Evolutionary conservation across 352 stramenopile species (phyloP), one percentile per base, ranked within the genome.

Genomic region (Pythium sp.): DNA sequence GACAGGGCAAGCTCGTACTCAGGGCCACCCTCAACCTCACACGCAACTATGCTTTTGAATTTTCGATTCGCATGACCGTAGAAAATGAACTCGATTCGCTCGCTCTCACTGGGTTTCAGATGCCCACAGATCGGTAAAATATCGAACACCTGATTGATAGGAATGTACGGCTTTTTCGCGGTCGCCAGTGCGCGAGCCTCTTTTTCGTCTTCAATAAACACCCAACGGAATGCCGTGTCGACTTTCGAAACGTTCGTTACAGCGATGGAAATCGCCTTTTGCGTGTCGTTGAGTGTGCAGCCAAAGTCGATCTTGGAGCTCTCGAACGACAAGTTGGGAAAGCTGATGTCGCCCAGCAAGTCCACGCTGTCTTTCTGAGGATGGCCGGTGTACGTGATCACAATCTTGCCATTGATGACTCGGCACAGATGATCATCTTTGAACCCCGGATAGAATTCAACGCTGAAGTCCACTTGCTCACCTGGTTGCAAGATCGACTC

Each of bases 261-360:
- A 11, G 78, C 78, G 38, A 98, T 71, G 18, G 67, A 74, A 62
- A 97, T 81, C 24, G 91, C 88, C 64, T 97, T 97, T 61, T 96
- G 93, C 14, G 96, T 99, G 73, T 98, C 96, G 71, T 99, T 99
- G 34, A 99, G 79, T 22, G 97, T 87, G 72, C 91, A 98, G 28
- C 96, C 96, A 70, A 99, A 99, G 64, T 98, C 94, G 43, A 99
- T 87, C 41, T 86, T 87, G 14, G 77, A 83, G 32, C 68, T 92
- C 68, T 98, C 93, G 60, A 99, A 98, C 53, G 90, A 71, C 5
- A 99, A 76, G 62, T 99, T 99, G 1, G 96, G 96, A 58, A 98
- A 99, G 60, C 92, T 94, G 51, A 99, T 98, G 51, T 98, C 89
- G 1, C 88, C 96, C 8, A 93, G 57, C 3, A 99, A 71, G 2